Evolutionary conservation across 1,284 basidiomycete species (phyloP).

Genomic region (Pseudozyma sp.): DNA sequence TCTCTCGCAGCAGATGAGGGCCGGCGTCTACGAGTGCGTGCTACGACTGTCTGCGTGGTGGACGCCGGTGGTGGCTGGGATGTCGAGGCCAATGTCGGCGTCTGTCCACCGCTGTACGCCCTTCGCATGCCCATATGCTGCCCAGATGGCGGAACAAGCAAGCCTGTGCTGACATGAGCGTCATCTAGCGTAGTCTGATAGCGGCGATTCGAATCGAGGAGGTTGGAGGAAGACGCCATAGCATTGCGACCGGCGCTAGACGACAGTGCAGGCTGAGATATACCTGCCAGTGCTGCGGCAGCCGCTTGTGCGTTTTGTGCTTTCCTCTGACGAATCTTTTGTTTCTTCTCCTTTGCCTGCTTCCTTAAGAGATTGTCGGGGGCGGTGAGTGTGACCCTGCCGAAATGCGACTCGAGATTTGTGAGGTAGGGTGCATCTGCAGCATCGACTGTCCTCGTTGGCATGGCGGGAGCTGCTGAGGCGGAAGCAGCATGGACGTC

Average conservation of each 20-base stretch:
- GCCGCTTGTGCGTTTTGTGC: conserved; percentile 50
- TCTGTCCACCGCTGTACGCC: conserved; percentile 40
- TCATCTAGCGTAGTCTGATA: conserved; percentile 38
- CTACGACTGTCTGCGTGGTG: conserved; percentile 9
- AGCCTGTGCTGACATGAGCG: conserved; percentile 16
- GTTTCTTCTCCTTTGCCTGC: conserved; percentile 58
- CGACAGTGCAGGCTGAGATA: conserved; percentile 3
- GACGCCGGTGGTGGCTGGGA: conserved; percentile 13
- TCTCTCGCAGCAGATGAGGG: conserved; percentile 27
- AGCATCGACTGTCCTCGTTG: conserved; percentile 21
- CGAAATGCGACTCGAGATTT: conserved; percentile 58
- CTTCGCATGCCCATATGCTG: conserved; percentile 32
- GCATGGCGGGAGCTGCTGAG: conserved; percentile 10
- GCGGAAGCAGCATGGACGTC: conserved; percentile 31
- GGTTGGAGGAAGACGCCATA: conserved; percentile 14
- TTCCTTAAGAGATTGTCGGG: conserved; percentile 65
- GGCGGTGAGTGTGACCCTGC: conserved; percentile 62
- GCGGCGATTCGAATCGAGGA: conserved; percentile 34
- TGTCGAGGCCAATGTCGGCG: conserved; percentile 27
- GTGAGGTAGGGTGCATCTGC: conserved; percentile 60
- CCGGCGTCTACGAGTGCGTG: conserved; percentile 21
- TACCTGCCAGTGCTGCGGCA: conserved; percentile 39
- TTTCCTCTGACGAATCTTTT: conserved; percentile 49
- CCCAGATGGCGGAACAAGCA: conserved; percentile 13
- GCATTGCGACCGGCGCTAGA: conserved; percentile 8